These are phyloP conservation scores for Hypholoma sublateritium DNA, from an alignment of 768 basidiomycete species.

Conservation along the genomic window DNA sequence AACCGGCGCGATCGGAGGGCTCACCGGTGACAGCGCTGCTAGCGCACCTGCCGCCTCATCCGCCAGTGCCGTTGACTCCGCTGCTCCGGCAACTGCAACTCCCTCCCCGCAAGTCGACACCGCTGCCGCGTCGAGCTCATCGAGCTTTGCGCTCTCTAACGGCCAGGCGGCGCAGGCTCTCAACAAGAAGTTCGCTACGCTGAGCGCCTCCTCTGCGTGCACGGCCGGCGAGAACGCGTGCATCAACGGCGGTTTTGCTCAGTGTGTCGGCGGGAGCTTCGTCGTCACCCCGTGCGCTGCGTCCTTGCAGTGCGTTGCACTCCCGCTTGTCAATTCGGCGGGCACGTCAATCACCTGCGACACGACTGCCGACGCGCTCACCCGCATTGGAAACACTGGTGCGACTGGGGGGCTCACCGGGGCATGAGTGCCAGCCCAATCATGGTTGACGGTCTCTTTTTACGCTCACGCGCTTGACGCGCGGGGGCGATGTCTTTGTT, in stretches of 20 bases:
- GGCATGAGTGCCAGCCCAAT: too few species aligned
- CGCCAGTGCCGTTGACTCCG: conserved; percentile 14
- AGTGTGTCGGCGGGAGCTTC: conserved; percentile 49
- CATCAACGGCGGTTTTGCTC: conserved; percentile 44
- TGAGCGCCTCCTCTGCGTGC: conserved; percentile 48
- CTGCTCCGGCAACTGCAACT: conserved; percentile 16
- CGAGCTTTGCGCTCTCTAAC: conserved; percentile 29
- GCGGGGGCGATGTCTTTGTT: too few species aligned
- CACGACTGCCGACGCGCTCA: conserved; percentile 42
- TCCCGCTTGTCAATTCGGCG: conserved; percentile 54
- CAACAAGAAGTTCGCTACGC: conserved; percentile 50
- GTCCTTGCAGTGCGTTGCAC: conserved; percentile 43
- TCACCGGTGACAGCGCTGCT: conserved; percentile 22
- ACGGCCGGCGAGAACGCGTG: conserved; percentile 46
- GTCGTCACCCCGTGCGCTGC: conserved; percentile 35
- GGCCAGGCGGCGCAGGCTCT: conserved; percentile 50
- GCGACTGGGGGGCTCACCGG: conserved; percentile 44
- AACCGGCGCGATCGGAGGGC: conserved; percentile 41
- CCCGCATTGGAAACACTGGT: conserved; percentile 42
- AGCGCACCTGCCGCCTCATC: conserved; percentile 7
- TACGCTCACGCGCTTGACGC: too few species aligned
- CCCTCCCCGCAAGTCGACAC: conserved; percentile 10
- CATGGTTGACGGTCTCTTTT: too few species aligned
- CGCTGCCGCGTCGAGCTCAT: conserved; percentile 15
- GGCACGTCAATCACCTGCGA: conserved; percentile 56